These are phyloP conservation scores for Mortierella hygrophila DNA, from an alignment of 192 early-diverging fungal genomes.

Conservation along the genomic window DNA sequence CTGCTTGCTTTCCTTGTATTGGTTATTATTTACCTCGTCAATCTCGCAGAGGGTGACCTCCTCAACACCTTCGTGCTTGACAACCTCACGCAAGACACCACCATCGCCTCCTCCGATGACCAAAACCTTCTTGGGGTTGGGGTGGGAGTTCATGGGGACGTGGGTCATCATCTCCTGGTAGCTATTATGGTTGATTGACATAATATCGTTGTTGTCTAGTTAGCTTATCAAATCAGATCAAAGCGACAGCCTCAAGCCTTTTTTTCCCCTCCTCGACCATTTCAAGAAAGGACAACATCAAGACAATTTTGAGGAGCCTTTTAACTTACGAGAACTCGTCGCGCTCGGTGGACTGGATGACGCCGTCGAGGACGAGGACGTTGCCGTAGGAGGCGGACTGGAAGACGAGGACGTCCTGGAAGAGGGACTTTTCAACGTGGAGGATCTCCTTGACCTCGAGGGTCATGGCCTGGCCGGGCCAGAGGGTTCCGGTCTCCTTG, in stretches of 20 bases:
- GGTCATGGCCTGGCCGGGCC: constrained; percentile 99
- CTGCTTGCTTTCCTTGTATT: background rate
- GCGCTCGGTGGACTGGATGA: constrained; percentile 97
- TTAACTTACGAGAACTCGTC: constrained; percentile 94
- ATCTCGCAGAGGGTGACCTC: constrained; percentile 96
- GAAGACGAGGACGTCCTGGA: constrained; percentile 99
- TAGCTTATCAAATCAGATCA: background rate
- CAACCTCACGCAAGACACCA: constrained; percentile 97
- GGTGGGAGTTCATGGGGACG: constrained; percentile 93
- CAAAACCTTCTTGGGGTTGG: constrained; percentile 94
- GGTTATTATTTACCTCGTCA: constrained; percentile 76
- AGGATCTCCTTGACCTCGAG: constrained; percentile 96
- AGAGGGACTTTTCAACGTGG: constrained; percentile 93
- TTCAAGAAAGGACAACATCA: background rate
- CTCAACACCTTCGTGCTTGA: constrained; percentile 96
- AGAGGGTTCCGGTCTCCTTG: constrained; percentile 92
- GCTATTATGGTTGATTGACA: constrained; percentile 40
- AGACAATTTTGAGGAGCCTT: background rate
- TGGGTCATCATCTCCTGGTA: constrained; percentile 99
- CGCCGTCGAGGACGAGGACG: constrained; percentile 97
- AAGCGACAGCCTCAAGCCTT: background rate
- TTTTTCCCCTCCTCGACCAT: background rate
- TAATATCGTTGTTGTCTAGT: background rate
- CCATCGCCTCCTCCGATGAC: constrained; percentile 99
- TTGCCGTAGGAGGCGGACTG: constrained; percentile 95